phyloP scores from a whole-genome alignment of 1,284 basidiomycete species.

The Boletus subluridellus region DNA sequence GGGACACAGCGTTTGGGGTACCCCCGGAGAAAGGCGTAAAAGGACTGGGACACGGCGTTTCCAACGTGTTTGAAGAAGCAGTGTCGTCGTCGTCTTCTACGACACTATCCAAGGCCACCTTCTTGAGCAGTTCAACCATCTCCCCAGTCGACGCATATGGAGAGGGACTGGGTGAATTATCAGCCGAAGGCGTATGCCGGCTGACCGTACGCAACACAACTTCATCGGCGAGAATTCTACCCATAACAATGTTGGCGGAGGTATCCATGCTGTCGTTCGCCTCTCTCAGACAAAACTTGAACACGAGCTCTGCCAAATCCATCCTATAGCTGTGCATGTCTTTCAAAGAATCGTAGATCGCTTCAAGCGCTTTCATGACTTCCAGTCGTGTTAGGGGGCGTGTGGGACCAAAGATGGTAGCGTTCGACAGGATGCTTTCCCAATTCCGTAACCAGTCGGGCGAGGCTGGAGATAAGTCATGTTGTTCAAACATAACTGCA shows the following conservation, averaged over 20 bases:
- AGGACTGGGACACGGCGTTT: conserved; percentile 37
- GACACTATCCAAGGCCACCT: conserved; percentile 37
- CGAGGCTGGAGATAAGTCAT: conserved; percentile 64
- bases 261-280: conserved; percentile 32
- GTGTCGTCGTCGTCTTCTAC: conserved; percentile 43
- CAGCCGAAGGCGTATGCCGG: conserved; percentile 31
- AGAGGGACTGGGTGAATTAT: conserved; percentile 25
- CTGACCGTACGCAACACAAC: conserved; percentile 47
- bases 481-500: conserved; percentile 56
- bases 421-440: conserved; percentile 52
- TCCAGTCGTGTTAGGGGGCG: conserved; percentile 55
- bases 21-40: conserved; percentile 30
- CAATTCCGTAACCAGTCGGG: conserved; percentile 67
- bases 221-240: conserved; percentile 63
- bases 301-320: conserved; percentile 57
- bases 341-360: conserved; percentile 59
- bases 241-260: conserved; percentile 48
- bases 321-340: conserved; percentile 65
- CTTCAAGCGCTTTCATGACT: conserved; percentile 52
- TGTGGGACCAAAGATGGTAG: conserved; percentile 43
- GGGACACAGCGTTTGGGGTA: conserved; percentile 43
- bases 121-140: conserved; percentile 41
- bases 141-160: conserved; percentile 27
- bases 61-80: conserved; percentile 38
- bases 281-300: conserved; percentile 49